Percentiles rank a stretch among this genome's conserved stretches.
Evolutionary conservation across 2,329 filamentous ascomycete species (phyloP).

Genomic region (Xylariaceae sp.): DNA sequence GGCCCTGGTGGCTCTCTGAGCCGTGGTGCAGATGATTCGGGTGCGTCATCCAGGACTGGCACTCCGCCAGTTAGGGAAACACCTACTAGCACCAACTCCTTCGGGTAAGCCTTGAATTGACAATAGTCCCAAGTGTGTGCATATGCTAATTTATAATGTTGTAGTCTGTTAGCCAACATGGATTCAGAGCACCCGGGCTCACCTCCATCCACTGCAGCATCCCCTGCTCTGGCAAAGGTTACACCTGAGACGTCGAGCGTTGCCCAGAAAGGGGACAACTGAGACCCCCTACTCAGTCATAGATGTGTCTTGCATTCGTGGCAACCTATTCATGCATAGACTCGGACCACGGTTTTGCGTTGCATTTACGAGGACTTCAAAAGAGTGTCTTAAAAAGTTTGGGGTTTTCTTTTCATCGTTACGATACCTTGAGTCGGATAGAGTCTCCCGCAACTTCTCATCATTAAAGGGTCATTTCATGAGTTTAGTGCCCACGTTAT

Average conservation of each 20-base stretch:
- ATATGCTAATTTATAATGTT: slow-evolving; percentile 28
- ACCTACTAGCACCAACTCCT: slow-evolving; percentile 76
- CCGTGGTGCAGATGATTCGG: slow-evolving; percentile 76
- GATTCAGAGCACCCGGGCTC: slow-evolving; percentile 57
- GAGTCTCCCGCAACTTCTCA: slow-evolving; percentile 29
- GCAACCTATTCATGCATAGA: slow-evolving; percentile 38
- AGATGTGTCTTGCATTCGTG: slow-evolving; percentile 35
- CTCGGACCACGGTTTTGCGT: slow-evolving; percentile 35
- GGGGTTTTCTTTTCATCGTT: slow-evolving; percentile 33
- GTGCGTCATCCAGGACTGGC: slow-evolving; percentile 79
- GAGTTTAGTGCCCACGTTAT: slow-evolving; percentile 21
- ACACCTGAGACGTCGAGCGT: slow-evolving; percentile 44
- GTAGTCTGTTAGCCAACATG: slow-evolving; percentile 54
- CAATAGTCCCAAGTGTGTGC: background rate
- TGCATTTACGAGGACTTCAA: slow-evolving; percentile 41
- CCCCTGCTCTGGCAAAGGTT: slow-evolving; percentile 60
- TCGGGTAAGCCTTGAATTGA: slow-evolving; percentile 63
- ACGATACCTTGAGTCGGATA: slow-evolving; percentile 40
- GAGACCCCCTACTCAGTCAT: slow-evolving; percentile 35
- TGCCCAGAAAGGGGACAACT: slow-evolving; percentile 48
- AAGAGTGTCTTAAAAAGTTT: slow-evolving; percentile 42
- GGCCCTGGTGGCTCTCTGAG: slow-evolving; percentile 68
- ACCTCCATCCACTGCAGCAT: slow-evolving; percentile 63
- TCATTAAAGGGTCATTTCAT: slow-evolving; percentile 24
- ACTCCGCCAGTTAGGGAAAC: slow-evolving; percentile 64